Conservation (phyloP, 768 basidiomycete species). For the Podaxis mareebaensis region DNA sequence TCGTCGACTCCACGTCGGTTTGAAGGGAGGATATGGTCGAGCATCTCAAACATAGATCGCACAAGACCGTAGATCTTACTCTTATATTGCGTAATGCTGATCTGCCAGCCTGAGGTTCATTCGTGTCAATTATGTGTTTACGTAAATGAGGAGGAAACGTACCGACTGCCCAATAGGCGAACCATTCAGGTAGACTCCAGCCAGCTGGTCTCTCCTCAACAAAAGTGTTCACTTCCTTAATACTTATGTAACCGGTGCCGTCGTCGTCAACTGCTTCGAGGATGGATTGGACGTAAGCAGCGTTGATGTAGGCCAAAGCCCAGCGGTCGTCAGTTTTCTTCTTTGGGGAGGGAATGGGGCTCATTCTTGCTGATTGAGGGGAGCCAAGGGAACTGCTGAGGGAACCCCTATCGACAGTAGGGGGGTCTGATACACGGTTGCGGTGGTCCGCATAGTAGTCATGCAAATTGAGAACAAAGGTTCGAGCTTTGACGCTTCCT, state of each 20-base stretch:
- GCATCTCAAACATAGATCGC: slow-evolving; percentile 29
- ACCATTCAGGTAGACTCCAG: slow-evolving; percentile 39
- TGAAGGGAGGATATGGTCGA: slow-evolving; percentile 31
- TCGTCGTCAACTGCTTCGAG: slow-evolving; percentile 41
- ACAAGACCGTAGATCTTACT: slow-evolving; percentile 32
- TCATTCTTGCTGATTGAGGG: slow-evolving; percentile 18
- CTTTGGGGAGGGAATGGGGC: slow-evolving; percentile 15
- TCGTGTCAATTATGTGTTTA: background rate
- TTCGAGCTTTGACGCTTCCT: slow-evolving; percentile 49
- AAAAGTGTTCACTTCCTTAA: slow-evolving; percentile 42
- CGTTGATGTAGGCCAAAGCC: slow-evolving; percentile 39
- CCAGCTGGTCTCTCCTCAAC: slow-evolving; percentile 30
- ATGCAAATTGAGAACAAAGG: slow-evolving; percentile 45
- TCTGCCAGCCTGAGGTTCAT: slow-evolving; percentile 31
- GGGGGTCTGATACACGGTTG: slow-evolving; percentile 17
- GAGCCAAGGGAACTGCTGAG: slow-evolving; percentile 17
- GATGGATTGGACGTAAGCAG: slow-evolving; percentile 39
- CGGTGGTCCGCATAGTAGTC: slow-evolving; percentile 34
- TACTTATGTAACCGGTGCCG: slow-evolving; percentile 39
- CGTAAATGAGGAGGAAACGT: background rate
- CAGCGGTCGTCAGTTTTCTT: slow-evolving; percentile 33
- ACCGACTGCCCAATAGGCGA: slow-evolving; percentile 40
- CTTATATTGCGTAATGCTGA: slow-evolving; percentile 34
- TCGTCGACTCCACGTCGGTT: slow-evolving; percentile 34
- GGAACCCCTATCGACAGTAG: slow-evolving; percentile 14